These are phyloP conservation scores for Phytophthora melonis DNA, from an alignment of 352 stramenopile genomes.

Conservation along the genomic window DNA sequence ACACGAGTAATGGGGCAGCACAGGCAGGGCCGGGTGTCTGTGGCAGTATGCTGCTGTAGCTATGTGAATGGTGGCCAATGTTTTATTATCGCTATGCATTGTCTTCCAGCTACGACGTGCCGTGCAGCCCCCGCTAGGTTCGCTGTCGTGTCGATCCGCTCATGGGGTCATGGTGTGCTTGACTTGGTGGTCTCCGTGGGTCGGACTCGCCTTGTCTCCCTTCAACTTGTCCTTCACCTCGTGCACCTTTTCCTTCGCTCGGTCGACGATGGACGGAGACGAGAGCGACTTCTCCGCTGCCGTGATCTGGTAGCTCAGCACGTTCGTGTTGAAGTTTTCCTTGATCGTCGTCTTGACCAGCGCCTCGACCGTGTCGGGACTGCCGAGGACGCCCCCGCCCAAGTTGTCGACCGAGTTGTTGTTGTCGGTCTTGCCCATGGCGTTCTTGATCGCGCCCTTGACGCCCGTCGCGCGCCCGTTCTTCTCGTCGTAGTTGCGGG, in stretches of 20 bases:
- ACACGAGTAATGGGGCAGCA: neutral
- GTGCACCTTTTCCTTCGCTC: slow-evolving; percentile 31
- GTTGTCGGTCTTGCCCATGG: slow-evolving; percentile 11
- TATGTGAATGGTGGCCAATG: too few relatives aligned
- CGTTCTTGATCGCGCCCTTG: slow-evolving; percentile 26
- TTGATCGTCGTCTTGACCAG: slow-evolving; percentile 28
- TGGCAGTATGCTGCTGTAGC: neutral
- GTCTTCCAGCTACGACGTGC: neutral
- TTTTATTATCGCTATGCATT: too few relatives aligned
- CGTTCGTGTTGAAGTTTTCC: slow-evolving; percentile 33
- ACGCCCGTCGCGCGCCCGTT: slow-evolving; percentile 13
- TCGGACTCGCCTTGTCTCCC: slow-evolving; percentile 15
- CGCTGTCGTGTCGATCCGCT: neutral
- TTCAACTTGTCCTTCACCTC: slow-evolving; percentile 30
- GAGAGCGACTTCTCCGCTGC: slow-evolving; percentile 25
- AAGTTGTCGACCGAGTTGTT: neutral
- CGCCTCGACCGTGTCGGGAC: slow-evolving; percentile 27
- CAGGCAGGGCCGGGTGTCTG: neutral
- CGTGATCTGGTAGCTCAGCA: slow-evolving; percentile 33
- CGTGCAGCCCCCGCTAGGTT: neutral
- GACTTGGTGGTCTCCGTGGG: neutral
- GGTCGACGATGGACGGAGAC: slow-evolving; percentile 11
- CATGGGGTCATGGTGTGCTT: neutral
- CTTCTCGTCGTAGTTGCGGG: slow-evolving; percentile 33
- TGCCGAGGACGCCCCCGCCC: slow-evolving; percentile 6